Conservation (phyloP, 73 alveolate species). For the Tetrahymena malaccensis region DNA sequence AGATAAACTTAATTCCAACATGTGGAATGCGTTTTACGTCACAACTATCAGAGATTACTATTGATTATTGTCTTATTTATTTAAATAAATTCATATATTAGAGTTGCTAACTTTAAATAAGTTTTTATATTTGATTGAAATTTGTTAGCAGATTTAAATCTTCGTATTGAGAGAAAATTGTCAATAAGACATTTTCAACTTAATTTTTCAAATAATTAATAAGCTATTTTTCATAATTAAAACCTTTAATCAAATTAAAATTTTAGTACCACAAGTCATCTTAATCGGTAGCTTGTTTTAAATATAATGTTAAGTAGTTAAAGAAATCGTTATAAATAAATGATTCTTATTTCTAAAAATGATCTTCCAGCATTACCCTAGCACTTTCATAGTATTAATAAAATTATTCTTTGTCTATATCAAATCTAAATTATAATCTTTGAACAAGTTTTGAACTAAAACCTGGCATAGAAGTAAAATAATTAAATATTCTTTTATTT, state of each 20-base stretch:
- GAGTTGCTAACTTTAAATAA: too few species aligned
- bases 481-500: not conserved
- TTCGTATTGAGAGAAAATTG: not conserved
- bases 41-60: too few species aligned
- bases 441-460: not conserved
- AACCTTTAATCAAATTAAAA: not conserved
- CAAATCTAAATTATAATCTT: not conserved
- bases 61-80: too few species aligned
- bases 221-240: not conserved
- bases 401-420: not conserved
- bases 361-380: not conserved
- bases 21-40: not conserved
- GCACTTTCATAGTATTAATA: not conserved
- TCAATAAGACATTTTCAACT: not conserved
- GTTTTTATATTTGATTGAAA: not conserved
- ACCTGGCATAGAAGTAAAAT: not conserved
- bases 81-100: too few species aligned
- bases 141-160: not conserved
- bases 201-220: not conserved
- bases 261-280: not conserved
- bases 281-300: not conserved
- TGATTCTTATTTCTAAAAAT: not conserved
- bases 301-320: not conserved
- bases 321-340: not conserved
- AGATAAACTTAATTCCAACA: not conserved